Evolutionary conservation across 306 rosid genomes (phyloP), one percentile per base, ranked within the genome.

Genomic region (Arachis stenosperma): DNA sequence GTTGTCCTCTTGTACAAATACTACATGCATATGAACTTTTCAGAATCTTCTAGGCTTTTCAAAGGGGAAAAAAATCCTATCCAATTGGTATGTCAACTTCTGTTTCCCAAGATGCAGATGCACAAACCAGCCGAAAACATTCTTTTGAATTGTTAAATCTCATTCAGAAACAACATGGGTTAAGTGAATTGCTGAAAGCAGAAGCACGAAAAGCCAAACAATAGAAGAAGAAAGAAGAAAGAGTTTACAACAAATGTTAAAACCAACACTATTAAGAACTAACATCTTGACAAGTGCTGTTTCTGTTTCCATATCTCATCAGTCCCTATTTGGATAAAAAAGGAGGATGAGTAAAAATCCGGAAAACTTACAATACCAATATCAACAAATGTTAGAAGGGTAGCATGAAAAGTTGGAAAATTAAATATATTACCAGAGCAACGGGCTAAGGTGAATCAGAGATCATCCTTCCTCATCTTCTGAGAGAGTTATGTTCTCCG

Each of bases 381-480:
- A 52, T 52, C 57, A n/a, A n/a, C 3, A 52, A 52, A 52, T 52
- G 6, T 9, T 11, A n/a, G 22, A 17, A 52, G n/a, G 57, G 57
- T 17, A 3, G 10, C 9, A 2, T 14, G 42, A 12, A 8, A 0
- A 60, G 11, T 7, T 60, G 2, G 43, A 44, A 17, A 44, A 9
- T 15, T 3, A 65, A 17, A 51, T 59, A 72, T 58, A 27, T 3
- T 15, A 84, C 84, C 75, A 67, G 62, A 69, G 81, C 47, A 59
- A 79, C 73, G 56, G 65, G 65, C 50, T 61, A 64, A 30, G 56
- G 42, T 29, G 69, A 61, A 70, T 55, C 8, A 48, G 55, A 72
- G 13, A 14, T 82, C 79, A 78, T 46, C 75, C 66, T 71, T 85
- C 88, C 69, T 82, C 86, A 69, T 85, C 90, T 72, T 78, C 87